Evolutionary conservation across 1,139 yeast genomes (phyloP), one percentile per base, ranked within the genome.

Genomic region (Hanseniaspora uvarum): DNA sequence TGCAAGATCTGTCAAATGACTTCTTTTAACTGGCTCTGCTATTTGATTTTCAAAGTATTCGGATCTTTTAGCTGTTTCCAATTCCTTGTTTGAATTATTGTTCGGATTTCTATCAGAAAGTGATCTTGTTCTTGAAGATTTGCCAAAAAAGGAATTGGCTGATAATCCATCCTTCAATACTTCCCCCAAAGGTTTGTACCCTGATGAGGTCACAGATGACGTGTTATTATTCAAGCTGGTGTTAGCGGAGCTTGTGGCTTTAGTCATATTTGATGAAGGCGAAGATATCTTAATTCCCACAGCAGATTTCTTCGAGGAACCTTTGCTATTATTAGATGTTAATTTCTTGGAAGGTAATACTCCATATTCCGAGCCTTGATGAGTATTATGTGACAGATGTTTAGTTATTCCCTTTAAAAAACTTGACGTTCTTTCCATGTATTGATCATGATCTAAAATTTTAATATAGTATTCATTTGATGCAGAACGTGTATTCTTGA

Each of bases 201-300:
- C 33, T 1, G 43, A 7, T 6, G 21, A 26, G 1, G 28, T 4
- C 36, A 31, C 36, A 5, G 16, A 2, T 12, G 36, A 31, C 16
- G 14, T 31, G 36, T 31, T 14, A 1, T 36, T 26, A 6, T 46
- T 46, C 4, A 23, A 3, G 5, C 14, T 38, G 11, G 21, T 14
- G 14, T 30, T 38, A 4, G 30, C 10, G 11, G 43, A 23, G 7
- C n/a, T 21, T n/a, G 24, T n/a, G 4, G 45, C 6, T 26, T 24
- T 26, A 21, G 31, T 48, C 36, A 48, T 37, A 18, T 46, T 46
- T 1, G 48, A 43, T 6, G 30, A 19, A 5, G 53, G 53, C 37
- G 53, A 50, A 0, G 53, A 50, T 16, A 50, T 50, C 8, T 36
- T 36, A 12, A 33, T 26, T 3, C 44, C 53, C 3, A 23, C 34